Evolutionary conservation across 2,329 filamentous ascomycete species (phyloP).

Genomic region (Neocucurbitaria cava): DNA sequence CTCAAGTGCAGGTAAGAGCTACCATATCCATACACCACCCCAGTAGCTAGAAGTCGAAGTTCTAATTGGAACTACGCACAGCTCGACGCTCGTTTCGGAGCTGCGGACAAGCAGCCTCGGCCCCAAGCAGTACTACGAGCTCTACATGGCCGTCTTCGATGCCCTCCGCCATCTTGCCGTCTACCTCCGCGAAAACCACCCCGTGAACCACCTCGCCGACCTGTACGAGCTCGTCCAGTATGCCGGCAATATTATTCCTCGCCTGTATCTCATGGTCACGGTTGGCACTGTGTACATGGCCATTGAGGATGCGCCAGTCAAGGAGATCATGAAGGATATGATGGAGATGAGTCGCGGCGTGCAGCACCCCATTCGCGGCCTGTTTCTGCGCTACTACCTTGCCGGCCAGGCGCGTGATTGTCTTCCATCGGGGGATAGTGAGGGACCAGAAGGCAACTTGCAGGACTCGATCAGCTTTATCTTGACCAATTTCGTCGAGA

Average conservation of each 20-base stretch:
- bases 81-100: conserved; percentile 97
- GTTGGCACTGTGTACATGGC: conserved; percentile 99
- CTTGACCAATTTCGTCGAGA: conserved; percentile 98
- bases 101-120: conserved; percentile 94
- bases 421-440: conserved; percentile 79
- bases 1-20: conserved; percentile 90
- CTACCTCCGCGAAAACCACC: conserved; percentile 96
- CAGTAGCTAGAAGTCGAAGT: conserved; percentile 1
- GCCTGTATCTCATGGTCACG: conserved; percentile 98
- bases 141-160: conserved; percentile 99
- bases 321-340: conserved; percentile 99
- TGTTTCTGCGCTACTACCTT: conserved; percentile 96
- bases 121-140: conserved; percentile 99
- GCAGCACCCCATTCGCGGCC: conserved; percentile 92
- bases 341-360: conserved; percentile 99
- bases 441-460: conserved; percentile 93
- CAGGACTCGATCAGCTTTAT: conserved; percentile 99
- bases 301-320: conserved; percentile 96
- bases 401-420: conserved; percentile 92
- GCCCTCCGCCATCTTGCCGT: conserved; percentile 94
- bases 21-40: neutral
- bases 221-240: conserved; percentile 98
- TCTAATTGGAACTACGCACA: conserved; percentile 49
- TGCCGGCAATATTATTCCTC: conserved; percentile 95
- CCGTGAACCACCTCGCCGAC: conserved; percentile 96